These are phyloP conservation scores for Phytophthora uliginosa DNA, from an alignment of 352 stramenopile genomes.

Conservation along the genomic window DNA sequence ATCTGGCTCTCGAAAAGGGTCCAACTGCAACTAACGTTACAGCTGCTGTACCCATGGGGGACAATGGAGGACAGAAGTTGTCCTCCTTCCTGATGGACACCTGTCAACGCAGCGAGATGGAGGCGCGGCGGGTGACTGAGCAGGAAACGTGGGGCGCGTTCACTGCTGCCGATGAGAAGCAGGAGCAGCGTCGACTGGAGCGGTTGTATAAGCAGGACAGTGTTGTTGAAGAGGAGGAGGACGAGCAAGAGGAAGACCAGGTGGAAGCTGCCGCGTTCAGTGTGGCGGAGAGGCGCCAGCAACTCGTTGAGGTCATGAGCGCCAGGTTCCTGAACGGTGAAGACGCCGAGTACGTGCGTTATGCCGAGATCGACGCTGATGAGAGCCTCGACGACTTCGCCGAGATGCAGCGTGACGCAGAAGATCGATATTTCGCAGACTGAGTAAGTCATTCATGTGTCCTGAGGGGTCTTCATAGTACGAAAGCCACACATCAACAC, in stretches of 20 bases:
- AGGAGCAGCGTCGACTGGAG: conserved; percentile 44
- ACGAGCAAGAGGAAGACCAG: conserved; percentile 53
- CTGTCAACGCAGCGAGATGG: conserved; percentile 76
- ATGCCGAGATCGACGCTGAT: conserved; percentile 71
- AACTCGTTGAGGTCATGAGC: conserved; percentile 83
- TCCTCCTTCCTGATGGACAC: conserved; percentile 81
- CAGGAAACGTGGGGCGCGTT: conserved; percentile 71
- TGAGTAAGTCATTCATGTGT: not conserved
- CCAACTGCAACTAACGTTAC: not conserved
- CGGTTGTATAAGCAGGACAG: conserved; percentile 47
- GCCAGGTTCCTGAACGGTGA: conserved; percentile 74
- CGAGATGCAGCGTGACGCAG: conserved; percentile 78
- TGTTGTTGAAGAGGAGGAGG: conserved; percentile 54
- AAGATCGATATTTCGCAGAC: conserved; percentile 79
- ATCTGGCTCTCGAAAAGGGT: conserved; percentile 35
- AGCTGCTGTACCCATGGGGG: not conserved
- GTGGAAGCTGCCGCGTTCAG: conserved; percentile 21
- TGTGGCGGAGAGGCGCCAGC: conserved; percentile 55
- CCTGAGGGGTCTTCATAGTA: no score
- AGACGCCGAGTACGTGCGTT: conserved; percentile 72
- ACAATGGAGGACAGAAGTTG: conserved; percentile 34
- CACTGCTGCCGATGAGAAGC: conserved; percentile 43
- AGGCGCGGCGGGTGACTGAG: conserved; percentile 64
- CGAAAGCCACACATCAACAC: not conserved
- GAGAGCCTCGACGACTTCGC: conserved; percentile 72